phyloP scores from a whole-genome alignment of 164 flowering plant species.

The Platanus orientalis region DNA sequence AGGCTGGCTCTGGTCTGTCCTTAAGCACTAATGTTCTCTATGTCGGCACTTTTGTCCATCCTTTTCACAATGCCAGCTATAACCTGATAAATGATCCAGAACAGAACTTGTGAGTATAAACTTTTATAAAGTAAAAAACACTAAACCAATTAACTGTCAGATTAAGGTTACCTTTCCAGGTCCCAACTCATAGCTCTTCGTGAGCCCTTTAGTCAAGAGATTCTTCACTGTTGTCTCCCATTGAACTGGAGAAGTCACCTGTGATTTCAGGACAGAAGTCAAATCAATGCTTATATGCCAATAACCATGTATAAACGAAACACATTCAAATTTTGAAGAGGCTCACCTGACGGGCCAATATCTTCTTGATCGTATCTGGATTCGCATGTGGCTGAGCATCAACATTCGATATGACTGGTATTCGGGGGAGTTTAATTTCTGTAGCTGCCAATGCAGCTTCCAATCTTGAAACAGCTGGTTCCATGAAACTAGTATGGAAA shows the following conservation, averaged over 20 bases:
- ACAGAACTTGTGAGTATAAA: background rate
- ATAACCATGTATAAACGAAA: background rate
- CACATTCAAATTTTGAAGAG: background rate
- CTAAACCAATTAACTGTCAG: background rate
- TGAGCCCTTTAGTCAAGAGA: constrained; percentile 64
- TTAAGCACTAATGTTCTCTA: constrained; percentile 72
- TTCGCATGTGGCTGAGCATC: constrained; percentile 95
- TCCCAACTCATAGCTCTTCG: constrained; percentile 87
- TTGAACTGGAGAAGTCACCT: constrained; percentile 97
- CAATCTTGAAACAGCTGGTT: constrained; percentile 93
- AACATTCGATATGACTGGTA: constrained; percentile 97
- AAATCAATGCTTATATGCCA: constrained; percentile 2
- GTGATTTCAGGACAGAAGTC: constrained; percentile 1
- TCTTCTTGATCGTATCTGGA: constrained; percentile 83
- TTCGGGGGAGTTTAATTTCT: constrained; percentile 71
- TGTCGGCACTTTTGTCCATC: constrained; percentile 59
- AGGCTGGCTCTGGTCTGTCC: background rate
- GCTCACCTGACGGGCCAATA: constrained; percentile 82
- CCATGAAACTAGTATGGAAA: constrained; percentile 94
- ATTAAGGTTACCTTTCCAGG: constrained; percentile 78
- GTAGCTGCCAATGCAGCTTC: constrained; percentile 91
- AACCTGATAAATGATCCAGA: constrained; percentile 44
- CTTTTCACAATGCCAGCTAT: constrained; percentile 93
- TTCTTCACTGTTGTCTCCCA: constrained; percentile 94
- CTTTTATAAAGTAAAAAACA: background rate